Evolutionary conservation across 2,329 filamentous ascomycete species (phyloP).

Genomic region (Phoma herbarum): DNA sequence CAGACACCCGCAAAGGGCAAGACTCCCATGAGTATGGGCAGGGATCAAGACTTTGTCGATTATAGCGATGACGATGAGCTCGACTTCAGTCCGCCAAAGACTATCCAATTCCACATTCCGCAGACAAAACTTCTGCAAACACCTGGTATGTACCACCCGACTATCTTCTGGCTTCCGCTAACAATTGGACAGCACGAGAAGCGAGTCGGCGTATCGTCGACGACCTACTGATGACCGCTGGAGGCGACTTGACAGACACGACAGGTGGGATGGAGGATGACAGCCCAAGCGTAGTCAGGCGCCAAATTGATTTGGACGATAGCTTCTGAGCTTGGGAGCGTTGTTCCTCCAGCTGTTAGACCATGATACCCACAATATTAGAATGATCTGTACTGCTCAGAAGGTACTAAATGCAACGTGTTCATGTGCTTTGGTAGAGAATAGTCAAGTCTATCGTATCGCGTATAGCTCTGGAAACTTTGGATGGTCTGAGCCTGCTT

Average conservation of each 20-base stretch:
- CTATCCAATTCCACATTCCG: conserved; percentile 84
- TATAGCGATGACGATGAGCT: conserved; percentile 72
- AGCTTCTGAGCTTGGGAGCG: conserved; percentile 51
- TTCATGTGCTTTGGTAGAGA: background rate
- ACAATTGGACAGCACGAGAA: conserved; percentile 68
- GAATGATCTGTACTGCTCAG: background rate
- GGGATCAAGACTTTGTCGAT: conserved; percentile 65
- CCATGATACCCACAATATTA: conserved; percentile 18
- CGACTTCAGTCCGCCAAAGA: conserved; percentile 88
- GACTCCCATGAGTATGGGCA: conserved; percentile 60
- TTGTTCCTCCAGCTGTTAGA: conserved; percentile 11
- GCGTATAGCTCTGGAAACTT: background rate
- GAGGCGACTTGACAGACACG: conserved; percentile 64
- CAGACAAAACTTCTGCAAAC: conserved; percentile 81
- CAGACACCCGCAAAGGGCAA: conserved; percentile 69
- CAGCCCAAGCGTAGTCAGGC: conserved; percentile 59
- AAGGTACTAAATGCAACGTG: background rate
- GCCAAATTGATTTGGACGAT: conserved; percentile 57
- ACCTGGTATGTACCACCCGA: conserved; percentile 64
- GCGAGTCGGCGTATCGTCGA: conserved; percentile 84
- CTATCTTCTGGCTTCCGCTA: conserved; percentile 12
- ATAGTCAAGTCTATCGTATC: background rate
- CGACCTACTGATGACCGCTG: conserved; percentile 79
- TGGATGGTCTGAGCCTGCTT: conserved; percentile 1
- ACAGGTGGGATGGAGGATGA: conserved; percentile 54